Evolutionary conservation across 495 filamentous ascomycete genomes (phyloP), one percentile per base, ranked within the genome.

Genomic region (Aspergillus olivimuriae): DNA sequence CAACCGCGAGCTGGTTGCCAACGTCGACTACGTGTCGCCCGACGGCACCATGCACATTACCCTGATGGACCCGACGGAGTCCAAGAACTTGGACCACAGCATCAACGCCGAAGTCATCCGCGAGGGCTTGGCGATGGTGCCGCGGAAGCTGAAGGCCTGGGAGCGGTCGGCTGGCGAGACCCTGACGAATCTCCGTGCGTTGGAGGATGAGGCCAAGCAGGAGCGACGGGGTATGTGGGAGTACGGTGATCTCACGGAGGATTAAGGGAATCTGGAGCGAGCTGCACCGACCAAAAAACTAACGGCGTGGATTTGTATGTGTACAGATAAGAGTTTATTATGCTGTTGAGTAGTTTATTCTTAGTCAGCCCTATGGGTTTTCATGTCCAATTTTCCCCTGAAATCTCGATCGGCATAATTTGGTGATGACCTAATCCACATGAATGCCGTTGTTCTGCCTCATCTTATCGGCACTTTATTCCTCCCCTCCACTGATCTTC

Each of bases 171-270:
- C 81, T 18, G 74, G 73, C 43, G 81, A 85, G 20, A 78, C 86
- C 14, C 64, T 97, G 49, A 78, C 63, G 8, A 57, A 65, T 42
- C 72, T 95, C 44, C 79, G 69, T 47, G 73, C 75, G 54, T 76
- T 77, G 44, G 81, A 95, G 68, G 66, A 74, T 12, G 73, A 81
- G 64, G 92, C 94, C 3, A 92, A 87, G 74, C 62, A 73, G 7
- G 78, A 78, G 47, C 77, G 86, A 44, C 72, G 78, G 41, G 94
- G 94, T 34, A 91, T 95, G 73, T 97, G 89, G 89, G 90, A 97
- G 73, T 97, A 97, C 69, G 94, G 94, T 44, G 94, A 97, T 65
- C 69, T 94, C 61, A 89, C 84, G 12, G 88, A 91, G 69, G 89
- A 95, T 63, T 87, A 81, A 22, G 18, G n/a, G n/a, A n/a, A n/a